Percentiles rank a stretch among this genome's conserved stretches.
Evolutionary conservation across 306 rosid genomes (phyloP).

Genomic region (Glycine soja): DNA sequence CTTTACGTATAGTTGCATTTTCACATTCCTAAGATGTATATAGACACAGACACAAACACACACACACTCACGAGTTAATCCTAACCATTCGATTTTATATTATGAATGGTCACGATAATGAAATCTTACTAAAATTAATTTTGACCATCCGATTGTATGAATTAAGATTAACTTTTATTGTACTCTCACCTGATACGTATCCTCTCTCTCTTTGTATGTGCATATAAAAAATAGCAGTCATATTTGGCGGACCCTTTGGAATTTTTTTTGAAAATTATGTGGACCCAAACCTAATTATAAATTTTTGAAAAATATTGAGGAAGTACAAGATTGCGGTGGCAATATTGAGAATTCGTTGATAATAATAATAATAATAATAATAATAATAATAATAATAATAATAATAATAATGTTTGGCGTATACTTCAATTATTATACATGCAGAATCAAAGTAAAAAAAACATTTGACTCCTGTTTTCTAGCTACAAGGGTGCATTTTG

Average conservation of each 20-base stretch:
- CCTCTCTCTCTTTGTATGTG: not conserved
- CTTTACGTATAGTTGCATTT: not conserved
- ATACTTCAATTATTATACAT: slow-evolving; percentile 28
- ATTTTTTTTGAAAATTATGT: not conserved
- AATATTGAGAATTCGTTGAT: slow-evolving; percentile 19
- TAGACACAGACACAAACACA: not conserved
- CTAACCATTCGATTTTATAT: not conserved
- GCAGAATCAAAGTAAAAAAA: not conserved
- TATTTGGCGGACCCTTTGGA: not conserved
- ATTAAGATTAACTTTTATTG: not conserved
- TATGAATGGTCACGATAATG: not conserved
- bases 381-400: not conserved
- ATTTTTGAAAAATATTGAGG: not conserved
- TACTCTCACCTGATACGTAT: not conserved
- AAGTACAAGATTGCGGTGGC: not conserved
- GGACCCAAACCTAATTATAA: not conserved
- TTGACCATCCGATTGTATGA: not conserved
- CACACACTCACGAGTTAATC: not conserved
- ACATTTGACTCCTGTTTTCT: not conserved
- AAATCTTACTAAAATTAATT: not conserved
- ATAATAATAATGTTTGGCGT: no score
- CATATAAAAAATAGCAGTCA: not conserved
- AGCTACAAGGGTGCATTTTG: not conserved
- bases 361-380: not conserved
- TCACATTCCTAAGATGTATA: not conserved